A percentile compares a stretch with the other conserved stretches of the same genome.
Conservation (phyloP, 768 basidiomycete genomes). For the Roridomyces roridus region DNA sequence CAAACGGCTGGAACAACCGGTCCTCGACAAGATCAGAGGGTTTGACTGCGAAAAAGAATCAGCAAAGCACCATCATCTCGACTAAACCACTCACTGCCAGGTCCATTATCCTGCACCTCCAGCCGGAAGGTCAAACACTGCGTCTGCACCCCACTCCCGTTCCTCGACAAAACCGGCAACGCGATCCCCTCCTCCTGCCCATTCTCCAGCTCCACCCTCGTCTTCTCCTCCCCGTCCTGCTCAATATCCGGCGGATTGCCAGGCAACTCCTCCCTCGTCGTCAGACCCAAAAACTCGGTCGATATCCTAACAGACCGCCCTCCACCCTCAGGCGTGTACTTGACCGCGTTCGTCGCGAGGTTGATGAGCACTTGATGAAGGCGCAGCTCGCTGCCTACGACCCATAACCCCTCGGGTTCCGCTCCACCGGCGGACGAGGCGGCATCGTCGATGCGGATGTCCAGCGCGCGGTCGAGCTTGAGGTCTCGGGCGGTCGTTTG, state of each 20-base stretch:
- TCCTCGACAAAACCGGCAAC: background rate
- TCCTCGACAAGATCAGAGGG: slow-evolving; percentile 31
- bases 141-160: slow-evolving; percentile 13
- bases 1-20: slow-evolving; percentile 34
- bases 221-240: background rate
- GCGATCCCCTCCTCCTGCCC: background rate
- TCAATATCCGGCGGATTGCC: slow-evolving; percentile 19
- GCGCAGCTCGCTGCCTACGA: slow-evolving; percentile 49
- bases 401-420: slow-evolving; percentile 31
- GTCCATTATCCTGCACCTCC: slow-evolving; percentile 24
- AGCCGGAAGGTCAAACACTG: slow-evolving; percentile 26
- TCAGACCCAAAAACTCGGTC: slow-evolving; percentile 24
- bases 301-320: slow-evolving; percentile 33
- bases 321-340: slow-evolving; percentile 36
- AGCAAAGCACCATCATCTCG: background rate
- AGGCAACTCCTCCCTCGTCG: slow-evolving; percentile 20
- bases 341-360: slow-evolving; percentile 45
- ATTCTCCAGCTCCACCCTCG: background rate
- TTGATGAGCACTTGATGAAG: slow-evolving; percentile 45
- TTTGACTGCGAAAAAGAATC: slow-evolving; percentile 17
- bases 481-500: slow-evolving; percentile 32
- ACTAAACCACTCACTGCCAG: slow-evolving; percentile 18
- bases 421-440: background rate
- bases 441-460: slow-evolving; percentile 41
- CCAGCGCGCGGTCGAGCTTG: slow-evolving; percentile 37